phyloP scores from a whole-genome alignment of 768 basidiomycete genomes.

The Tricholoma flavovirens region DNA sequence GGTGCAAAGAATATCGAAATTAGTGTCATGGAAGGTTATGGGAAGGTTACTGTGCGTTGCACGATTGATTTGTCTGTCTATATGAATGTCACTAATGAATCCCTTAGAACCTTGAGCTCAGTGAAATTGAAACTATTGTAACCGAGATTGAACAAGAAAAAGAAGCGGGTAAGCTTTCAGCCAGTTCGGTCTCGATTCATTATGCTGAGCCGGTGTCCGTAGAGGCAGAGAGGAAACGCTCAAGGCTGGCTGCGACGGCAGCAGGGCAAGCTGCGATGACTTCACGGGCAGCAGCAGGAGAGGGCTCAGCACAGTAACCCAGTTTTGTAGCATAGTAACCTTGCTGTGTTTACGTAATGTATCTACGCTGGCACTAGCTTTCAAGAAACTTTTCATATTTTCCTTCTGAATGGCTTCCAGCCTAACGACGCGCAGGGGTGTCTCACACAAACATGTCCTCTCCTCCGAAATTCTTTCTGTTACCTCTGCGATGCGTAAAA shows the following conservation, averaged over 20 bases:
- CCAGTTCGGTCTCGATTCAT: background rate
- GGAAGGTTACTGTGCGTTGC: conserved; percentile 75
- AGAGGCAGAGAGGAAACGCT: conserved; percentile 95
- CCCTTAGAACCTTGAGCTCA: conserved; percentile 73
- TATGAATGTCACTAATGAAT: conserved; percentile 2
- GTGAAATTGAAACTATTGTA: conserved; percentile 90
- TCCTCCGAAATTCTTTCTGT: conserved; percentile 89
- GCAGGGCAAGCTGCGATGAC: conserved; percentile 88
- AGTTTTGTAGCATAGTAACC: too few relatives aligned
- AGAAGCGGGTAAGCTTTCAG: conserved; percentile 69
- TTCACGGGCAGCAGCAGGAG: conserved; percentile 41
- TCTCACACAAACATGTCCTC: conserved; percentile 72
- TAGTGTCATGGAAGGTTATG: conserved; percentile 94
- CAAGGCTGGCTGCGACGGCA: conserved; percentile 84
- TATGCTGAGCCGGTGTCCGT: conserved; percentile 14
- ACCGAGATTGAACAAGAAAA: conserved; percentile 94
- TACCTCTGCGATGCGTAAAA: conserved; percentile 94
- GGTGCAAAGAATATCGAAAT: conserved; percentile 99
- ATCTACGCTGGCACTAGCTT: background rate
- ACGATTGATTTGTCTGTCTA: background rate
- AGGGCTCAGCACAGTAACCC: conserved; percentile 25
- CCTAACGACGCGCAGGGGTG: conserved; percentile 25
- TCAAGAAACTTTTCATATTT: background rate
- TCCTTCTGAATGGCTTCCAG: conserved; percentile 17
- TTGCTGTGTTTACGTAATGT: conserved; percentile 3